phyloP scores from a whole-genome alignment of 108 stramenopile genomes.

The Cyclotella choctawhatcheeana region DNA sequence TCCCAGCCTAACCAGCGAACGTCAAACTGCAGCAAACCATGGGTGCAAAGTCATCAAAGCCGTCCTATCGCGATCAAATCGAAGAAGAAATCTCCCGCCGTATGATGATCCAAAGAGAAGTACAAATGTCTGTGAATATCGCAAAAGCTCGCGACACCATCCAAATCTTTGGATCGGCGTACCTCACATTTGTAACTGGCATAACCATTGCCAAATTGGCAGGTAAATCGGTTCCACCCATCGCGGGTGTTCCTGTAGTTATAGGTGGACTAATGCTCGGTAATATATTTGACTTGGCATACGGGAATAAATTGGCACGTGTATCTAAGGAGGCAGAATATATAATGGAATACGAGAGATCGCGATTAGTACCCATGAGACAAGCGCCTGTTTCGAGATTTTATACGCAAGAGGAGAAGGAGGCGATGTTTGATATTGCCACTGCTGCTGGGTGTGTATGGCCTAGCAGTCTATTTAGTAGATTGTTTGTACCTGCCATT shows the following conservation, averaged over 20 bases:
- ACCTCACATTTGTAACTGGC: constrained; percentile 41
- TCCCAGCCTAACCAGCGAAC: too few species aligned
- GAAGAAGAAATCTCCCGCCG: constrained; percentile 51
- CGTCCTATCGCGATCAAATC: constrained; percentile 14
- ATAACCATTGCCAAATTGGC: constrained; percentile 35
- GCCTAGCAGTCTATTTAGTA: constrained; percentile 41
- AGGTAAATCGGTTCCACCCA: constrained; percentile 40
- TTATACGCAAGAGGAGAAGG: constrained; percentile 53
- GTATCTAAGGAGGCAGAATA: constrained; percentile 63
- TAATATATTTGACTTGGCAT: constrained; percentile 66
- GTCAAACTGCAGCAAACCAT: too few species aligned
- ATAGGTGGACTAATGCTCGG: constrained; percentile 56
- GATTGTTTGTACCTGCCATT: constrained; percentile 1
- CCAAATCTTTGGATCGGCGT: constrained; percentile 55
- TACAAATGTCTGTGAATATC: constrained; percentile 65
- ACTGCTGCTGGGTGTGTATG: constrained; percentile 52
- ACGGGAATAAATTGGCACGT: constrained; percentile 63
- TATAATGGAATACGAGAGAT: constrained; percentile 60
- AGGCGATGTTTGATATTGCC: constrained; percentile 43
- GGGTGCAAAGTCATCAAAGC: background rate
- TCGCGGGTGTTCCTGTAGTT: constrained; percentile 53
- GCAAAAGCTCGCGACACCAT: constrained; percentile 63
- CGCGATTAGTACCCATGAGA: constrained; percentile 56
- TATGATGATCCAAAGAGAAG: constrained; percentile 63
- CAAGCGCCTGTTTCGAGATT: constrained; percentile 61